Evolutionary conservation across 1,284 basidiomycete species (phyloP).

Genomic region (Salmacisia buchloeana): DNA sequence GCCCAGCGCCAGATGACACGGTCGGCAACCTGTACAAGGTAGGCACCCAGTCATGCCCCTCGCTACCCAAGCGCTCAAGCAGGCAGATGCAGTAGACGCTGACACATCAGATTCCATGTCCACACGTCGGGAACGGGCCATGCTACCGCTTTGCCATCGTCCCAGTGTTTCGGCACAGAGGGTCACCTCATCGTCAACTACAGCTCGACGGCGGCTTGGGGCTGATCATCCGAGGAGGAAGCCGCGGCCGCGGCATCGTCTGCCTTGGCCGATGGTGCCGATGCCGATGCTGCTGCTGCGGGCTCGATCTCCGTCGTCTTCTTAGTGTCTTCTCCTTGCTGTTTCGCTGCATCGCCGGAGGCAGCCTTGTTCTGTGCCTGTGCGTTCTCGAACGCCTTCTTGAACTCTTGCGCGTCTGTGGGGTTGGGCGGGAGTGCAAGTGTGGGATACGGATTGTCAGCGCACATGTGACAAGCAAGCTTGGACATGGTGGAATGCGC

Average conservation of each 20-base stretch:
- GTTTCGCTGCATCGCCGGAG: constrained; percentile 11
- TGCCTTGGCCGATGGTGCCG: too few species aligned
- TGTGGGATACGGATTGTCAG: background rate
- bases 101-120: background rate
- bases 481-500: background rate
- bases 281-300: background rate
- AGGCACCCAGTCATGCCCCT: constrained; percentile 14
- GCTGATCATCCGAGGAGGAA: constrained; percentile 17
- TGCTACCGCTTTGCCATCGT: background rate
- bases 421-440: too few species aligned
- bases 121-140: background rate
- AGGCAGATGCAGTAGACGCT: background rate
- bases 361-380: constrained; percentile 37
- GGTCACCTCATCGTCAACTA: constrained; percentile 48
- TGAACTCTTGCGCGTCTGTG: constrained; percentile 44
- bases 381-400: constrained; percentile 43
- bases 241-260: too few species aligned
- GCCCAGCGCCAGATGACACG: constrained; percentile 84
- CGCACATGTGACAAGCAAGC: too few species aligned
- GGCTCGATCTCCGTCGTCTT: constrained; percentile 16
- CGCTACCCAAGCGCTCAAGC: background rate
- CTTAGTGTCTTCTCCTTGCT: background rate
- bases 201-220: constrained; percentile 46
- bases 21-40: constrained; percentile 71
- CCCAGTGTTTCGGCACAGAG: constrained; percentile 44